Conservation (phyloP, 371 early-diverging fungal species). For the Mortierella sp. region DNA sequence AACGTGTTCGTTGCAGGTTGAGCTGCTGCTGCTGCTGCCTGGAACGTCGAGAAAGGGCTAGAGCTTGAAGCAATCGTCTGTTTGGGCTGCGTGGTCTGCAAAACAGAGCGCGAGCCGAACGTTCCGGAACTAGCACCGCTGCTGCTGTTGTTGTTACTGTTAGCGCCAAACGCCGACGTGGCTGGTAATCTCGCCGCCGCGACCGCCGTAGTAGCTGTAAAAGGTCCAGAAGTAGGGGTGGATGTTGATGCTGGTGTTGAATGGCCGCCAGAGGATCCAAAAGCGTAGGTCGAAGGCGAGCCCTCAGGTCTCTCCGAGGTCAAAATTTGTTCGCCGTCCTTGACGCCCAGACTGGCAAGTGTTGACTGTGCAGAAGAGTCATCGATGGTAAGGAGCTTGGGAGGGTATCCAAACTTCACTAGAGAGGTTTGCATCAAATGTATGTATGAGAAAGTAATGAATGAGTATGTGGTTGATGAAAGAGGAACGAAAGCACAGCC, state of each 20-base stretch:
- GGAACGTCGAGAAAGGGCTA: constrained; percentile 17
- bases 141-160: not conserved
- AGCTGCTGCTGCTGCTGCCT: constrained; percentile 1
- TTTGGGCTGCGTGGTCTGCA: not conserved
- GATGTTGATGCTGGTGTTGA: not conserved
- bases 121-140: not conserved
- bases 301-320: constrained; percentile 38
- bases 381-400: constrained; percentile 34
- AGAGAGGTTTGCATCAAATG: not conserved
- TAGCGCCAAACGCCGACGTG: not conserved
- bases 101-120: constrained; percentile 32
- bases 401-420: constrained; percentile 56
- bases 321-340: constrained; percentile 53
- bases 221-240: not conserved
- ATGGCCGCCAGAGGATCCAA: not conserved
- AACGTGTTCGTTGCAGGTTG: not conserved
- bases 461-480: not conserved
- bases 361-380: constrained; percentile 18
- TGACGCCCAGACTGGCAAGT: constrained; percentile 39
- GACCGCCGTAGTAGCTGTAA: not conserved
- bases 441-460: not conserved
- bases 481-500: not conserved
- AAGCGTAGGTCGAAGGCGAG: constrained; percentile 18
- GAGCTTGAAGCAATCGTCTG: not conserved
- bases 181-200: not conserved